These are phyloP conservation scores for Quercus rubra DNA, from an alignment of 306 rosid species.

Conservation along the genomic window DNA sequence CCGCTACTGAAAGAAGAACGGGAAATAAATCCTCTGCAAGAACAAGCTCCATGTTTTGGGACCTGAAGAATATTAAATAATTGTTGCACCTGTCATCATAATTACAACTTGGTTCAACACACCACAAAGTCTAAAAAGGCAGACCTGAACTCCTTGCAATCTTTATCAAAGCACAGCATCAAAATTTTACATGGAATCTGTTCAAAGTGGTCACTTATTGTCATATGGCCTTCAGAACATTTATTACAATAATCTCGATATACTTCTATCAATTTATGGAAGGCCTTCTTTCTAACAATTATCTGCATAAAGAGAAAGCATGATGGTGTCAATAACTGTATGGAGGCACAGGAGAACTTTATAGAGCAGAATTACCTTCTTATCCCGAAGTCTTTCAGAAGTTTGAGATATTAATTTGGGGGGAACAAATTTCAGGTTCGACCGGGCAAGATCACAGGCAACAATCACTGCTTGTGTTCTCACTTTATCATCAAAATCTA, in stretches of 20 bases:
- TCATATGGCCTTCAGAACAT: constrained; percentile 64
- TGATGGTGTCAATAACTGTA: constrained; percentile 7
- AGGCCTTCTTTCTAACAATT: constrained; percentile 70
- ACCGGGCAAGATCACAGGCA: constrained; percentile 80
- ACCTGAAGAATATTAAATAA: constrained; percentile 38
- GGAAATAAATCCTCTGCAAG: constrained; percentile 77
- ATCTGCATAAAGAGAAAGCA: constrained; percentile 42
- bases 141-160: constrained; percentile 86
- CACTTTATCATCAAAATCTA: constrained; percentile 82
- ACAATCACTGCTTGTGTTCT: constrained; percentile 78
- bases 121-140: constrained; percentile 26
- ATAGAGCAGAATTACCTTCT: constrained; percentile 56
- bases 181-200: constrained; percentile 78
- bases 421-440: constrained; percentile 53
- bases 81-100: constrained; percentile 10
- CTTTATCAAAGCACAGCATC: constrained; percentile 91
- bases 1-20: constrained; percentile 48
- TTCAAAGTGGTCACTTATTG: constrained; percentile 58
- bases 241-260: constrained; percentile 72
- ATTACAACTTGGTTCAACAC: constrained; percentile 21
- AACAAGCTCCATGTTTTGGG: constrained; percentile 76
- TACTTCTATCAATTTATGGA: constrained; percentile 68
- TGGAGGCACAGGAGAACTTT: constrained; percentile 6
- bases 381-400: constrained; percentile 80
- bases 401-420: constrained; percentile 57